Evolutionary conservation across 805 yeast species (phyloP), one percentile per base, ranked within the genome.

Genomic region (Spathaspora arborariae): DNA sequence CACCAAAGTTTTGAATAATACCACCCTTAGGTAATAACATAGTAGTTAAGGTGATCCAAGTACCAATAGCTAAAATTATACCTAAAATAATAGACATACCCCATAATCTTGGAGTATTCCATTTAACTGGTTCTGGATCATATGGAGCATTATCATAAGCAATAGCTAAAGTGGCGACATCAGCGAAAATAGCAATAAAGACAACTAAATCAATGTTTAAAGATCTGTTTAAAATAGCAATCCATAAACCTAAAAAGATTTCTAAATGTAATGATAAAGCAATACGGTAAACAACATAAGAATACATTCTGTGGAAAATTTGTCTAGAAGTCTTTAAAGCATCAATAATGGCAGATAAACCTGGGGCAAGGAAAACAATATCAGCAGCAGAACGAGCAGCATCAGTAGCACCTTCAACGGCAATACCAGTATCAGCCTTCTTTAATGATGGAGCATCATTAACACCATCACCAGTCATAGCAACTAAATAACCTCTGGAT

Each of bases 401-500:
- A 78, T 88, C 96, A 60, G 96, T 86, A 64, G 96, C 91, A 84
- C 96, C 96, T 79, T 89, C 96, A 72, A 89, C 96, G 66, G 97
- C 97, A 79, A 90, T 90, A 85, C 97, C 97, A 53, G 76, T 72
- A 64, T 72, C 76, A 56, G 95, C 96, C 82, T 89, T 89, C 89
- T 89, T 89, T 76, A 89, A 82, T 56, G 96, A 89, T 65, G 97
- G 97, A 64, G 96, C 96, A 77, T 89, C 97, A 80, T 89, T 89
- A 70, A 89, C 96, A 88, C 97, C 97, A 71, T 89, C 97, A 86
- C 97, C 97, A 80, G 97, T 89, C 97, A 89, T 89, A 75, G 96
- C 97, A 76, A 90, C 96, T 76, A 89, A 81, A 84, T 86, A 88
- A 76, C 96, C 96, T 82, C 96, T 85, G 71, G 84, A 81, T 80